These are phyloP conservation scores for Dactylonectria macrodidyma DNA, from an alignment of 2,329 filamentous ascomycete genomes.

Conservation along the genomic window DNA sequence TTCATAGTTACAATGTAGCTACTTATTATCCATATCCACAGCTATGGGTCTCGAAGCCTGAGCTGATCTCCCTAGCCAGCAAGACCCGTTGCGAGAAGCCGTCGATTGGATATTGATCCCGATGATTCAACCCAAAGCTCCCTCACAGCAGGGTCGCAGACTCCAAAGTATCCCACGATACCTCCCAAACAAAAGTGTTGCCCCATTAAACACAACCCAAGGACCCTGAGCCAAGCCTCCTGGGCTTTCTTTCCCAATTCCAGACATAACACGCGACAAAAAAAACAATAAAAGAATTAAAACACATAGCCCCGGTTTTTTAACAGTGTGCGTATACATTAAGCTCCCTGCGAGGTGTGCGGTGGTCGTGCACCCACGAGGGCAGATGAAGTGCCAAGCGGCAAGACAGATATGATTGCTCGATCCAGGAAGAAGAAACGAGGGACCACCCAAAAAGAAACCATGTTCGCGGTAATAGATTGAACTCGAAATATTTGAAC, in stretches of 20 bases:
- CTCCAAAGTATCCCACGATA: conserved; percentile 25
- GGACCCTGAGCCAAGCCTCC: conserved; percentile 50
- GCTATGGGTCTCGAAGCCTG: conserved; percentile 24
- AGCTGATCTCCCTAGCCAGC: conserved; percentile 24
- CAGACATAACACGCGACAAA: conserved; percentile 40
- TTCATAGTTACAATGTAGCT: conserved; percentile 31
- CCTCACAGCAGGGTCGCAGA: conserved; percentile 22
- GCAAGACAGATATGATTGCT: conserved; percentile 37
- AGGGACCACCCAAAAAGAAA: conserved; percentile 47
- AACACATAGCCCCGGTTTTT: conserved; percentile 44
- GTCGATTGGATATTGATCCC: conserved; percentile 23
- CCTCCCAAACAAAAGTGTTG: conserved; percentile 32
- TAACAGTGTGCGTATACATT: conserved; percentile 50
- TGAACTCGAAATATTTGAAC: conserved; percentile 47
- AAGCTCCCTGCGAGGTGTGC: conserved; percentile 43
- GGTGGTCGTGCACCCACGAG: conserved; percentile 43
- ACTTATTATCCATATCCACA: conserved; percentile 31
- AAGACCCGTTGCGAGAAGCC: conserved; percentile 5
- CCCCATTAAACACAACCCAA: conserved; percentile 44
- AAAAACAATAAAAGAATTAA: conserved; percentile 44
- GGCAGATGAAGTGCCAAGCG: conserved; percentile 43
- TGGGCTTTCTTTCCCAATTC: conserved; percentile 50
- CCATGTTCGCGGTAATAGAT: conserved; percentile 45
- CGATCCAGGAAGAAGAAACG: conserved; percentile 43
- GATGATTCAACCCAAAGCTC: conserved; percentile 23